Base-by-base conservation (phyloP, 345 rosid species). In the Moricandia arvensis region DNA sequence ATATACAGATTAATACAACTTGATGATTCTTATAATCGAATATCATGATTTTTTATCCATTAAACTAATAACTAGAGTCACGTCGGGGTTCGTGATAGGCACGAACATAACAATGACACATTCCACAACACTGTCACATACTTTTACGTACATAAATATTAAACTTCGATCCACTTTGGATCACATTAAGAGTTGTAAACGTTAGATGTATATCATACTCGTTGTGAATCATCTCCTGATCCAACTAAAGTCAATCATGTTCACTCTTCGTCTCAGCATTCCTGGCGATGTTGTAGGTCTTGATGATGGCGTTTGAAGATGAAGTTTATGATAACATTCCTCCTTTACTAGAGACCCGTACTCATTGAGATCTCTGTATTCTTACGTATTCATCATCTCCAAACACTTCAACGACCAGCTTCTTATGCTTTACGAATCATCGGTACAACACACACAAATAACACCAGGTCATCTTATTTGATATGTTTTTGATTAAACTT, bases 51-150 rank as follows among this genome's bases (percentile, higher is more conserved):
- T 47, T 21, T 16, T 47, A 30, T 55, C 0, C 12, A 54, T 63
- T 69, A 29, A 63, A 69, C 53, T n/a, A n/a, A 63, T 53, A 76
- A 29, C 13, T 76, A 13, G 17, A 62, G 60, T 76, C 75, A 63
- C 80, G 80, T 70, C 49, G 59, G 12, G 64, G 34, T 63, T 63
- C 37, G 65, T 69, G 75, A 76, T 76, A 5, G 66, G 34, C 51
- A 69, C 80, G n/a, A 76, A 63, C 66, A 30, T 76, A 41, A 69
- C 67, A 75, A 21, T 27, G 34, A 34, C 69, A 18, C 37, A 43
- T 70, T 51, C n/a, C n/a, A 51, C 24, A 75, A 68, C 61, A 75
- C n/a, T n/a, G 67, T 68, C 68, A 47, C 43, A 7, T n/a, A n/a
- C n/a, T 15, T 12, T 29, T 41, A n/a, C n/a, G n/a, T 31, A 2